Evolutionary conservation across 495 filamentous ascomycete species (phyloP).

Genomic region (Neurospora terricola): DNA sequence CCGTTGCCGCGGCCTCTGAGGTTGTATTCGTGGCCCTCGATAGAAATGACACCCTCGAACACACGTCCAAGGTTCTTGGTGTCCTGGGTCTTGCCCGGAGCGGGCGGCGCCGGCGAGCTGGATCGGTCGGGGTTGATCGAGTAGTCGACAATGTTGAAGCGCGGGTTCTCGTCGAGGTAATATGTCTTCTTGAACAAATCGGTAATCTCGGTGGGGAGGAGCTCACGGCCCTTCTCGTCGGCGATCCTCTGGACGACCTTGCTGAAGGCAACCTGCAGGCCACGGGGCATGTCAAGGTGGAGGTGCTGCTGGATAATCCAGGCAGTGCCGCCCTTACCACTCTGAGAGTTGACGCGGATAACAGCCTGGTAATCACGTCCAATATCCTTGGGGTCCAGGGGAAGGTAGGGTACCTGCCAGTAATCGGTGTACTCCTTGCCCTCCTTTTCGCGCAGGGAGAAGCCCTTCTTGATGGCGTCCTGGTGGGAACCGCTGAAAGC

Average conservation of each 20-base stretch:
- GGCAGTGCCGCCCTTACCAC: constrained; percentile 88
- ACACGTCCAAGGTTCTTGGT: constrained; percentile 69
- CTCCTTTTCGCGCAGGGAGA: constrained; percentile 55
- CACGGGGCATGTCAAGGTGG: constrained; percentile 86
- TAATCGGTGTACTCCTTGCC: constrained; percentile 49
- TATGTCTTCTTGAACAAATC: constrained; percentile 82
- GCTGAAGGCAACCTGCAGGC: constrained; percentile 85
- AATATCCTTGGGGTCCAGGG: constrained; percentile 87
- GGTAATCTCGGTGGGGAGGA: constrained; percentile 73
- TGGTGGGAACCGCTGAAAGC: constrained; percentile 90
- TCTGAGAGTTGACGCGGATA: constrained; percentile 95
- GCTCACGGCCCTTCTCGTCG: constrained; percentile 68
- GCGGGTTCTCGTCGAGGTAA: constrained; percentile 67
- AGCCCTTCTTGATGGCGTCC: constrained; percentile 97
- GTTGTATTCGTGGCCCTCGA: constrained; percentile 69
- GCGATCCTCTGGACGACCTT: constrained; percentile 74
- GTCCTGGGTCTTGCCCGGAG: constrained; percentile 57
- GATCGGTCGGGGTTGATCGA: constrained; percentile 81
- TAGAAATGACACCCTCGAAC: constrained; percentile 79
- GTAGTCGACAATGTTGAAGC: constrained; percentile 87
- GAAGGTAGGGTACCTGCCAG: constrained; percentile 77
- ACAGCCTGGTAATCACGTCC: constrained; percentile 94
- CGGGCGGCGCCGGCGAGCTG: constrained; percentile 59
- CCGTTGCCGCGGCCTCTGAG: constrained; percentile 80
- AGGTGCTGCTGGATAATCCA: constrained; percentile 87